A percentile compares a stretch with the other conserved stretches of the same genome.
Evolutionary conservation across 768 basidiomycete species (phyloP).

Genomic region (Leccinum arenicola): DNA sequence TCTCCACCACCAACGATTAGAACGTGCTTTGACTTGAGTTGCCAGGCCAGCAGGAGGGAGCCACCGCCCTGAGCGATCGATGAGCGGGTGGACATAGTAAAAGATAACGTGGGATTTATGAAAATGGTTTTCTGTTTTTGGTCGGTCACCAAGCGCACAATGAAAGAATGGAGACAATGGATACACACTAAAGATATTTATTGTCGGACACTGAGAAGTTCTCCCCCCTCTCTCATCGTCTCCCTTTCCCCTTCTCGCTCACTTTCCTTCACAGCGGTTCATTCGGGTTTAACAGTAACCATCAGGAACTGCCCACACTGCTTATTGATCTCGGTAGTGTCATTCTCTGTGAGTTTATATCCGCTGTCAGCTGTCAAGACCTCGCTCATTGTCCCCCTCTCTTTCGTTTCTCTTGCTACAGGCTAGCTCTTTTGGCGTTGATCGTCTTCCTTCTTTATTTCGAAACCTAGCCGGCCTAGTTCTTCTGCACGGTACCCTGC

Average conservation of each 20-base stretch:
- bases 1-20: constrained; percentile 94
- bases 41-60: constrained; percentile 91
- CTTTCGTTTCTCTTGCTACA: constrained; percentile 27
- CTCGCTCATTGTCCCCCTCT: neutral
- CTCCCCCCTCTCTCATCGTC: too few species aligned
- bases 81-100: constrained; percentile 11
- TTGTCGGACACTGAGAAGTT: neutral
- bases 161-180: constrained; percentile 23
- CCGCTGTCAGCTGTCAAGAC: constrained; percentile 1
- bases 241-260: neutral
- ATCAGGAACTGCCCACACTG: constrained; percentile 2
- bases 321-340: neutral
- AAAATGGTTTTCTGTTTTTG: neutral
- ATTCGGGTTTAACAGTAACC: constrained; percentile 1
- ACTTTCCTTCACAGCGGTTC: neutral
- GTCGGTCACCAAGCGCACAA: constrained; percentile 3
- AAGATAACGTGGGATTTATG: neutral
- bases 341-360: constrained; percentile 11
- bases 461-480: constrained; percentile 42
- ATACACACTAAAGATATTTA: neutral
- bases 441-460: constrained; percentile 52
- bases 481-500: constrained; percentile 4
- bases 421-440: constrained; percentile 61
- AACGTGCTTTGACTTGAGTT: constrained; percentile 78
- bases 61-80: constrained; percentile 43